These are phyloP conservation scores for Alternaria novae-zelandiae DNA, from an alignment of 2,329 filamentous ascomycete genomes.

Conservation along the genomic window DNA sequence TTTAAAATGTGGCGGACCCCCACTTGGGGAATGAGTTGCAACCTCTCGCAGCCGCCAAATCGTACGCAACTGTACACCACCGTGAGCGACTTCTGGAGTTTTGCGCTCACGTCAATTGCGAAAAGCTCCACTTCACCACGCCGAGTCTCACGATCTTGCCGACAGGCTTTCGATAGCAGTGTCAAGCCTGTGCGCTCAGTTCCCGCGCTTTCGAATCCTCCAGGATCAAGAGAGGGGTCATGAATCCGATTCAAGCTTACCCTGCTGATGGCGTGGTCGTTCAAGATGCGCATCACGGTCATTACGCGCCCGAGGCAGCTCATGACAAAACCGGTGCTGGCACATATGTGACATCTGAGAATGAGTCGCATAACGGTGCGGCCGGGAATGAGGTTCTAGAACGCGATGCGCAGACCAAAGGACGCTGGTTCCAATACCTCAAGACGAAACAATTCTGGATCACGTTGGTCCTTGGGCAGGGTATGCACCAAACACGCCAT, in stretches of 20 bases:
- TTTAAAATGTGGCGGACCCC: conserved; percentile 34
- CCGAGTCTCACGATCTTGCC: background rate
- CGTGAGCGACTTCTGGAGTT: conserved; percentile 53
- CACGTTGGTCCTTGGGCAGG: conserved; percentile 75
- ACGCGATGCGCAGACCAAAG: conserved; percentile 49
- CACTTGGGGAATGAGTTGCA: conserved; percentile 1
- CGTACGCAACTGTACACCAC: conserved; percentile 10
- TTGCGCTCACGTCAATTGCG: conserved; percentile 46
- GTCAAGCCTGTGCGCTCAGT: background rate
- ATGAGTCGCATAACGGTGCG: conserved; percentile 27
- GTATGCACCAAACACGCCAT: conserved; percentile 17
- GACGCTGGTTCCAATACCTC: conserved; percentile 71
- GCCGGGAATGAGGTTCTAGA: conserved; percentile 30
- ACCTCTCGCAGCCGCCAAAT: conserved; percentile 8
- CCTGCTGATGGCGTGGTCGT: conserved; percentile 17
- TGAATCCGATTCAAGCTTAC: conserved; percentile 21
- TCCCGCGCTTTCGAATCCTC: background rate
- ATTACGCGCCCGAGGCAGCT: conserved; percentile 15
- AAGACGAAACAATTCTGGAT: conserved; percentile 87
- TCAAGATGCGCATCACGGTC: conserved; percentile 25
- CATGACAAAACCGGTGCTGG: conserved; percentile 29
- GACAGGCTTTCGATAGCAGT: background rate
- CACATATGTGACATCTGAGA: conserved; percentile 33
- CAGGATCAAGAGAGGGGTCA: background rate
- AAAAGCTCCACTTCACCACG: conserved; percentile 42